Conservation (phyloP, 2,329 filamentous ascomycete species). For the Metarhizium rileyi region DNA sequence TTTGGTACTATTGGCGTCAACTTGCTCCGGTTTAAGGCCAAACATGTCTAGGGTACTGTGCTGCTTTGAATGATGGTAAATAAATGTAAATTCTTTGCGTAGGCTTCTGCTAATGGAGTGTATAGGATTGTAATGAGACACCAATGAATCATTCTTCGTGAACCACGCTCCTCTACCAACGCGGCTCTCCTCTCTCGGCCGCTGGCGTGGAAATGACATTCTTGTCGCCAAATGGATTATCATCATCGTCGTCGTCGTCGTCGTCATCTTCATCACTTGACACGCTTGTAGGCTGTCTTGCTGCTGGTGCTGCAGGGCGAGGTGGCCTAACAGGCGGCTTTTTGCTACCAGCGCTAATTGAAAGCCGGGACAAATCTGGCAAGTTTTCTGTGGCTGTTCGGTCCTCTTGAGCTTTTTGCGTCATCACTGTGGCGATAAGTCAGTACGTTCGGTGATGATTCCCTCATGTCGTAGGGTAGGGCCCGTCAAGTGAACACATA, state of each 20-base stretch:
- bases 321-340: slow-evolving; percentile 33
- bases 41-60: background rate
- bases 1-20: background rate
- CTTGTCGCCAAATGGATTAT: slow-evolving; percentile 78
- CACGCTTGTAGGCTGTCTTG: background rate
- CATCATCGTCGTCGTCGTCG: slow-evolving; percentile 64
- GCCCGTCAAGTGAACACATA: slow-evolving; percentile 26
- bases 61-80: background rate
- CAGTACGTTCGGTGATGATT: too few relatives aligned
- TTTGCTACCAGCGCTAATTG: slow-evolving; percentile 29
- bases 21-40: background rate
- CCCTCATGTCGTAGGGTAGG: background rate
- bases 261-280: slow-evolving; percentile 25
- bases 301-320: slow-evolving; percentile 1
- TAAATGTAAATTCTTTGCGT: background rate
- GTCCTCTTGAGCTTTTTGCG: slow-evolving; percentile 40
- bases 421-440: slow-evolving; percentile 32
- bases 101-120: background rate
- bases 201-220: slow-evolving; percentile 50
- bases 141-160: background rate
- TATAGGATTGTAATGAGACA: background rate
- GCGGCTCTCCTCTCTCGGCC: slow-evolving; percentile 19
- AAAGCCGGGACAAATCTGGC: slow-evolving; percentile 36
- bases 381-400: slow-evolving; percentile 17
- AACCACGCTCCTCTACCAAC: slow-evolving; percentile 15